Evolutionary conservation across 1,284 basidiomycete species (phyloP), one percentile per base, ranked within the genome.

Genomic region (Trichosporon sp.): DNA sequence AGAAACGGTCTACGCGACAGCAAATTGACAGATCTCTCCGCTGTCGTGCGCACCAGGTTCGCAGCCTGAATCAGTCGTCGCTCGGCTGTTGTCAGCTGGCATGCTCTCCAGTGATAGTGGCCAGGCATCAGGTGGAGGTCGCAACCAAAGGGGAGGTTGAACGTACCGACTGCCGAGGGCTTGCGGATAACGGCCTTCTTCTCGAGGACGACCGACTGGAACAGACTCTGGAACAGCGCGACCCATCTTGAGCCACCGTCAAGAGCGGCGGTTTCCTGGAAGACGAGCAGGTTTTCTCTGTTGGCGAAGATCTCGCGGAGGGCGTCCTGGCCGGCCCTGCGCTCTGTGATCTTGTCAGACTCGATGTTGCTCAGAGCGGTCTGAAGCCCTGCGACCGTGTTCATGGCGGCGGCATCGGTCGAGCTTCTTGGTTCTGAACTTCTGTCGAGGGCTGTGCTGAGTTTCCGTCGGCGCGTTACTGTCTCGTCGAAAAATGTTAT

Each of bases 181-280:
- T 89, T 89, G 80, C 87, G 89, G 70, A 85, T 78, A 53, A 70
- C 74, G 4, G 66, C 67, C 64, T 75, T 76, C 79, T 88, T 89
- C 83, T 96, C 92, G 69, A 83, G 85, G 21, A 85, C 76, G 62
- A 94, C 88, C 11, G 87, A 83, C 12, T 84, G 83, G 79, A 93
- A 94, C 11, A 95, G 83, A 23, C 88, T 87, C 76, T 92, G 88
- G 75, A 91, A 92, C 2, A 93, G 83, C 8, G 86, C 83, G 38
- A 90, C 82, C 92, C 92, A 96, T 25, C 80, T 74, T 58, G 83
- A 82, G 8, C 87, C 87, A 27, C 87, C 82, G 11, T 84, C 78
- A 27, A 81, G 78, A 25, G 62, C 27, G 6, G 78, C 78, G 1
- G 72, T 86, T 77, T 79, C 87, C 15, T 78, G 75, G 44, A 79